phyloP scores from a whole-genome alignment of 2,329 filamentous ascomycete genomes.

The Colletotrichum viniferum region DNA sequence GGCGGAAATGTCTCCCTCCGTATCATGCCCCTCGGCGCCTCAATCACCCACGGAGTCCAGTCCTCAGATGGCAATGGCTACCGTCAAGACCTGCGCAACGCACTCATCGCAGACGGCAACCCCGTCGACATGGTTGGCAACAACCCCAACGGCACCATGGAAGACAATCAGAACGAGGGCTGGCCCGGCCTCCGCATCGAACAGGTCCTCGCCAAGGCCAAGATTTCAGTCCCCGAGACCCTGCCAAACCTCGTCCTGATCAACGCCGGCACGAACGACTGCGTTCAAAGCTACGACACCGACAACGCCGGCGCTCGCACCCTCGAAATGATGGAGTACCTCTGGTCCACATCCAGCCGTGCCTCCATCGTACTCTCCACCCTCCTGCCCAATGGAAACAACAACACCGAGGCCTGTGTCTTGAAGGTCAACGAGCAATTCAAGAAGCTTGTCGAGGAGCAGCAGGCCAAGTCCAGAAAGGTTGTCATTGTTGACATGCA shows the following conservation, averaged over 20 bases:
- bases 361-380: slow-evolving; percentile 43
- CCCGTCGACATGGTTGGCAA: slow-evolving; percentile 45
- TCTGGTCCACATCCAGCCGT: slow-evolving; percentile 34
- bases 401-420: slow-evolving; percentile 30
- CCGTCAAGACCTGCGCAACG: slow-evolving; percentile 34
- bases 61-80: slow-evolving; percentile 45
- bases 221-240: slow-evolving; percentile 29
- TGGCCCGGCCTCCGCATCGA: slow-evolving; percentile 46
- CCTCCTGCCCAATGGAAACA: slow-evolving; percentile 35
- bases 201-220: slow-evolving; percentile 39
- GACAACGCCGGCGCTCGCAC: slow-evolving; percentile 34
- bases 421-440: slow-evolving; percentile 37
- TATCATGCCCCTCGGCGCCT: slow-evolving; percentile 49
- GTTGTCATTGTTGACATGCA: slow-evolving; percentile 47
- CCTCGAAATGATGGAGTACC: slow-evolving; percentile 36
- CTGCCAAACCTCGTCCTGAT: slow-evolving; percentile 45
- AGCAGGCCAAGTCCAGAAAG: slow-evolving; percentile 31
- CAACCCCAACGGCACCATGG: slow-evolving; percentile 41
- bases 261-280: slow-evolving; percentile 51
- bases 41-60: slow-evolving; percentile 41
- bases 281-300: slow-evolving; percentile 34
- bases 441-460: slow-evolving; percentile 27
- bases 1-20: slow-evolving; percentile 36
- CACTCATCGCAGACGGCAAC: slow-evolving; percentile 37
- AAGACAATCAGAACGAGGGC: slow-evolving; percentile 47